Base-by-base conservation (phyloP, 2,329 filamentous ascomycete genomes). In the Sporothrix protearum region DNA sequence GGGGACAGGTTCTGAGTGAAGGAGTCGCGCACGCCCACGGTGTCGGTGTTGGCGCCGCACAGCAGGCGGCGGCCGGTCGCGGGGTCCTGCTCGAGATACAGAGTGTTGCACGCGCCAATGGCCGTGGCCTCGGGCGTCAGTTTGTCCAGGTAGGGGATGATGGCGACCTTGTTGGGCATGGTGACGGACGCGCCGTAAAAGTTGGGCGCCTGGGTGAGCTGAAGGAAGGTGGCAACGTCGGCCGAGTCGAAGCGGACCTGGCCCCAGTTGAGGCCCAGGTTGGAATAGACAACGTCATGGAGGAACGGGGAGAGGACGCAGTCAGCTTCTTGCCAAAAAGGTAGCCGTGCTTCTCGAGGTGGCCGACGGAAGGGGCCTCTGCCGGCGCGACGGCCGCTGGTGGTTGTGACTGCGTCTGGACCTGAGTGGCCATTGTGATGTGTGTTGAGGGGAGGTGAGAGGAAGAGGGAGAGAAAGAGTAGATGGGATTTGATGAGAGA, bases 151-250 rank as follows among this genome's bases (percentile, higher is more conserved):
- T 92, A 85, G 0, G 87, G 84, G 73, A 94, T 87, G 78, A 95
- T 93, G 76, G 88, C 85, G 33, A 95, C 87, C 80, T 96, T 95
- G 83, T 93, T 89, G 0, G 92, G 92, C 92, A 95, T 96, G 25
- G 92, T 95, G 49, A 95, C 89, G 3, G 90, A 88, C 28, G 90
- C 88, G 70, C 90, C 90, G 77, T 89, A 90, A 78, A 89, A 91
- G 75, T 85, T 82, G 19, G 86, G 85, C 74, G 89, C 81, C 72
- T 83, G 82, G 45, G 87, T 83, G 8, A 91, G 80, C 25, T 81
- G 74, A 28, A 88, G 77, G 75, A 87, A 88, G 28, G 79, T 76
- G 8, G 79, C 73, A 74, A 88, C 83, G 74, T 86, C 82, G 39
- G 79, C 79, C 2, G 85, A 87, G 74, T 88, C 86, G 33, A 87